A percentile compares a stretch with the other conserved stretches of the same genome.
Evolutionary conservation across 306 rosid genomes (phyloP).

Genomic region (Fagus crenata): DNA sequence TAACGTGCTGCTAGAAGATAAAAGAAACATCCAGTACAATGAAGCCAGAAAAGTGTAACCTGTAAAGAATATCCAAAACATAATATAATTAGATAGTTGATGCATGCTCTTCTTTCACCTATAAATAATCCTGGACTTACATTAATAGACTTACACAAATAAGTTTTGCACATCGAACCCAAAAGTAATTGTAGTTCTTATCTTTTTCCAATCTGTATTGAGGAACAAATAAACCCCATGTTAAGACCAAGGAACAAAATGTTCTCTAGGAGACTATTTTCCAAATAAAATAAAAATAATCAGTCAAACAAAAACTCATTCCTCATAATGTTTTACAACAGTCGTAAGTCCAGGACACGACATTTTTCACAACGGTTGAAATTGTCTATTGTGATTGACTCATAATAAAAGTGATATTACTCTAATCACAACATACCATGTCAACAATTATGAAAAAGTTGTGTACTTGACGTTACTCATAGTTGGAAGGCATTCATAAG

Average conservation of each 20-base stretch:
- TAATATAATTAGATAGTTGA: slow-evolving; percentile 13
- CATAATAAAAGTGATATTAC: too few relatives aligned
- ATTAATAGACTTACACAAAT: slow-evolving; percentile 57
- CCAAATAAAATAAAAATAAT: neutral
- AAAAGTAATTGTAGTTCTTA: slow-evolving; percentile 72
- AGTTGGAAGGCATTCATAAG: neutral
- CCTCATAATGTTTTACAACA: neutral
- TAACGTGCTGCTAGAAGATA: slow-evolving; percentile 79
- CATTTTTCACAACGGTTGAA: too few relatives aligned
- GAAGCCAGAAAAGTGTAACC: slow-evolving; percentile 88
- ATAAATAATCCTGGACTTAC: neutral
- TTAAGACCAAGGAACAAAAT: neutral
- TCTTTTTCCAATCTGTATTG: slow-evolving; percentile 83
- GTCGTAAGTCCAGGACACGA: too few relatives aligned
- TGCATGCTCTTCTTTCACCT: neutral
- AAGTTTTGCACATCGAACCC: slow-evolving; percentile 91
- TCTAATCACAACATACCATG: too few relatives aligned
- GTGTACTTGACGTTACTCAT: too few relatives aligned
- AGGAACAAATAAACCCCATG: slow-evolving; percentile 6
- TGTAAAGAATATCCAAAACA: slow-evolving; percentile 31
- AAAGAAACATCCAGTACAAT: slow-evolving; percentile 83
- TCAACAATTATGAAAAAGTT: too few relatives aligned
- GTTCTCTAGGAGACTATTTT: neutral
- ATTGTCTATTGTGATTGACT: too few relatives aligned
- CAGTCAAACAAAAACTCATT: neutral